phyloP scores from a whole-genome alignment of 2,329 filamentous ascomycete species.

The Exserohilum turcica region DNA sequence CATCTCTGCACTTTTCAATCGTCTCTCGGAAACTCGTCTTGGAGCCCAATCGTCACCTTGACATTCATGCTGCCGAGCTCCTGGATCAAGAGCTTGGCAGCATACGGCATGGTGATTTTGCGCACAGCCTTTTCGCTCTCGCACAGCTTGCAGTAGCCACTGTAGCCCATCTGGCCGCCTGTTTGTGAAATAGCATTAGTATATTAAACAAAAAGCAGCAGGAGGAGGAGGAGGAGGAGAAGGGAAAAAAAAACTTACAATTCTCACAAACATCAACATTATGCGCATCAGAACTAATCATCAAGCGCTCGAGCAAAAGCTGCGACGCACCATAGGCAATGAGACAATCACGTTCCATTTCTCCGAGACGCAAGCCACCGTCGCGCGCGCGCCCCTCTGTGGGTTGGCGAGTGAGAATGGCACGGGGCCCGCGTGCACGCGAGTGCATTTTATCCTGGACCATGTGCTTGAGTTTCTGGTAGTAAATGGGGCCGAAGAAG shows the following conservation, averaged over 20 bases:
- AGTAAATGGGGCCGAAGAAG: constrained; percentile 98
- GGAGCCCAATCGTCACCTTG: constrained; percentile 85
- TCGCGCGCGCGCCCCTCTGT: constrained; percentile 94
- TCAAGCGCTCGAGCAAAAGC: constrained; percentile 86
- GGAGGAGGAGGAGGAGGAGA: background rate
- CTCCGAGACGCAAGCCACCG: constrained; percentile 88
- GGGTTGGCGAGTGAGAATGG: constrained; percentile 91
- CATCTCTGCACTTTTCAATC: background rate
- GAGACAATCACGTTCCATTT: constrained; percentile 98
- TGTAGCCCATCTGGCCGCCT: constrained; percentile 86
- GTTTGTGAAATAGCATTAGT: background rate
- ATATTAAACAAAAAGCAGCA: background rate
- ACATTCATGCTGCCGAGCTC: constrained; percentile 99
- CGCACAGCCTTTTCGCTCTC: constrained; percentile 82
- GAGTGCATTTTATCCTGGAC: constrained; percentile 99
- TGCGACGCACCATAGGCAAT: constrained; percentile 97
- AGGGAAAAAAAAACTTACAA: constrained; percentile 56
- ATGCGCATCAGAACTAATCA: constrained; percentile 91
- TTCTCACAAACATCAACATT: constrained; percentile 91
- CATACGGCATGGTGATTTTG: constrained; percentile 96
- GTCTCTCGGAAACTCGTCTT: constrained; percentile 80
- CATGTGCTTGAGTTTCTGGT: constrained; percentile 99
- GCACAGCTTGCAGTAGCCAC: constrained; percentile 93
- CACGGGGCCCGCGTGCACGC: constrained; percentile 84
- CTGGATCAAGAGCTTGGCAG: constrained; percentile 93